Conservation (phyloP, 441 rosid genomes). For the Euphorbia schlechtendalii region DNA sequence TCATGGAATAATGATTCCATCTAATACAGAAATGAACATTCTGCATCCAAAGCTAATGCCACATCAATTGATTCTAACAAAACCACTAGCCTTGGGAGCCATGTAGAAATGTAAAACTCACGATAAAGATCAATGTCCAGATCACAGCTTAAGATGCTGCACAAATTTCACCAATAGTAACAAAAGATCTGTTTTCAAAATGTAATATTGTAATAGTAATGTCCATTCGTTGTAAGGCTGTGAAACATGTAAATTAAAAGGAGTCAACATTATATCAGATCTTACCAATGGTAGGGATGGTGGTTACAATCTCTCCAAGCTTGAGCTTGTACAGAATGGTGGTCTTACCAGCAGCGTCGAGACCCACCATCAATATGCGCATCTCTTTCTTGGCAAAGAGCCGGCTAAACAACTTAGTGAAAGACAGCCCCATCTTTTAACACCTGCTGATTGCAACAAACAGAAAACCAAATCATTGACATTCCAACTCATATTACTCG, state of each 20-base stretch:
- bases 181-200: too few relatives aligned
- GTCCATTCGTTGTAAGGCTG: neutral
- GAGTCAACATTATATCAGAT: neutral
- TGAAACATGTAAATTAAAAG: neutral
- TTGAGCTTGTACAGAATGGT: slow-evolving; percentile 85
- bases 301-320: slow-evolving; percentile 83
- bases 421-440: slow-evolving; percentile 64
- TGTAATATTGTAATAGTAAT: too few relatives aligned
- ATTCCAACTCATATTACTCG: neutral
- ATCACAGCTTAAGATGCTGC: neutral
- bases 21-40: neutral
- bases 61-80: neutral
- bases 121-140: neutral
- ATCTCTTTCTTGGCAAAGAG: slow-evolving; percentile 91
- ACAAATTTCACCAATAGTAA: neutral
- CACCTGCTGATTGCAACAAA: slow-evolving; percentile 17
- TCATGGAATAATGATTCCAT: neutral
- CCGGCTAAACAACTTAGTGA: slow-evolving; percentile 75
- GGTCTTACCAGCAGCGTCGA: slow-evolving; percentile 95
- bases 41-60: neutral
- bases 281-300: slow-evolving; percentile 85
- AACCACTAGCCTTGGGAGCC: neutral
- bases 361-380: slow-evolving; percentile 95
- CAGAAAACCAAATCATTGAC: slow-evolving; percentile 8
- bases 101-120: too few relatives aligned